Evolutionary conservation across 352 stramenopile species (phyloP).

Genomic region (Globisporangium apiculatum): DNA sequence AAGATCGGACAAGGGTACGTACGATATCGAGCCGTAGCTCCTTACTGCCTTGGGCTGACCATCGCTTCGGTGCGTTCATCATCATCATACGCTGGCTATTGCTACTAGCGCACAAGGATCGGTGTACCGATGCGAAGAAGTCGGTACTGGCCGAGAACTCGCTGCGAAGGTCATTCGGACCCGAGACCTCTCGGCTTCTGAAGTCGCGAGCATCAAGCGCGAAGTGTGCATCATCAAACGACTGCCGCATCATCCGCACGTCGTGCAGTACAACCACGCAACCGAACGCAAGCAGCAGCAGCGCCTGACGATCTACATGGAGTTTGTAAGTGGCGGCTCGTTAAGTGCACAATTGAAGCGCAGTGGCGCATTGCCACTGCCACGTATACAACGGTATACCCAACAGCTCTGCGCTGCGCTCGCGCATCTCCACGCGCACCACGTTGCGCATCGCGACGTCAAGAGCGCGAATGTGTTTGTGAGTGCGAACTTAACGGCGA

Average conservation of each 20-base stretch:
- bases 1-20: conserved; percentile 74
- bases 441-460: conserved; percentile 86
- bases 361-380: conserved; percentile 34
- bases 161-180: conserved; percentile 69
- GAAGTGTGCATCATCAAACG: conserved; percentile 67
- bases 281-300: conserved; percentile 35
- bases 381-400: conserved; percentile 51
- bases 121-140: conserved; percentile 67
- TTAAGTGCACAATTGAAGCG: conserved; percentile 53
- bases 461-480: conserved; percentile 86
- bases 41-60: not conserved
- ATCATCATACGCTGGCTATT: not conserved
- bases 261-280: conserved; percentile 62
- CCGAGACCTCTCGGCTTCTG: conserved; percentile 33
- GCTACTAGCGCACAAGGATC: conserved; percentile 40
- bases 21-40: not conserved
- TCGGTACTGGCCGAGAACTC: conserved; percentile 36
- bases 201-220: conserved; percentile 52
- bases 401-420: conserved; percentile 79
- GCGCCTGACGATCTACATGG: conserved; percentile 75
- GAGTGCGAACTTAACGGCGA: conserved; percentile 16
- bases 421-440: conserved; percentile 78
- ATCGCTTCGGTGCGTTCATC: not conserved
- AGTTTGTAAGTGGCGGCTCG: conserved; percentile 81
- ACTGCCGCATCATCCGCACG: conserved; percentile 33